Base-by-base conservation (phyloP, 495 filamentous ascomycete genomes). In the Tetracladium setigerum region DNA sequence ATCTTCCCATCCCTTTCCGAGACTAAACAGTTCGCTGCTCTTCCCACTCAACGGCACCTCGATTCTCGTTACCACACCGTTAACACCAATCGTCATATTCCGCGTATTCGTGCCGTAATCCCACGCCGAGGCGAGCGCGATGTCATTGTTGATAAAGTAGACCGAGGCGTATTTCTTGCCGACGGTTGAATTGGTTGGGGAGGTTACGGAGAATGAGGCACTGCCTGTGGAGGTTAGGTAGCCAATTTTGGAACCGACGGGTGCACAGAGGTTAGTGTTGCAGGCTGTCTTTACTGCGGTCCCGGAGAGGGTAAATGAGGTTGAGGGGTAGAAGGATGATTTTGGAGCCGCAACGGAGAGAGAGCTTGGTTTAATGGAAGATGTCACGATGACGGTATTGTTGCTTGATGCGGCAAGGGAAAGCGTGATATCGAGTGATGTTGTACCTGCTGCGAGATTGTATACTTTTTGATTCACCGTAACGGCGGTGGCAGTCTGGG, bases 101-200 rank as follows among this genome's bases (percentile, higher is more conserved):
- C 69, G 48, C 0, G 65, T 61, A 31, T 69, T 72, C 0, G 65
- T 61, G 0, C 67, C 69, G 32, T 46, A 63, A 1, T 43, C 60
- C 66, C 63, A 69, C 12, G 64, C 52, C 0, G 62, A 66, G 1
- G 57, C 47, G 30, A 71, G 59, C 0, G 70, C 63, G 33, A 74
- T 58, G 5, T 70, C 70, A 42, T 74, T 72, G 46, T 72, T 71
- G 50, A 64, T 65, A 44, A 66, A 71, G 47, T 71, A 66, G 6
- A 74, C 40, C n/a, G 59, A 58, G 8, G 69, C 15, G 38, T 64
- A 71, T 46, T 71, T 69, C 7, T 45, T 32, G 0, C 37, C 36
- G 18, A 44, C 33, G 16, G 42, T 41, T 6, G 53, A 55, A 6
- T 46, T 36, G n/a, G 44, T 15, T 0, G 39, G 47, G 12, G 61